Percentiles rank a stretch among this genome's conserved stretches.
phyloP scores from a whole-genome alignment of 305 asterid genomes.

The Withania somnifera region DNA sequence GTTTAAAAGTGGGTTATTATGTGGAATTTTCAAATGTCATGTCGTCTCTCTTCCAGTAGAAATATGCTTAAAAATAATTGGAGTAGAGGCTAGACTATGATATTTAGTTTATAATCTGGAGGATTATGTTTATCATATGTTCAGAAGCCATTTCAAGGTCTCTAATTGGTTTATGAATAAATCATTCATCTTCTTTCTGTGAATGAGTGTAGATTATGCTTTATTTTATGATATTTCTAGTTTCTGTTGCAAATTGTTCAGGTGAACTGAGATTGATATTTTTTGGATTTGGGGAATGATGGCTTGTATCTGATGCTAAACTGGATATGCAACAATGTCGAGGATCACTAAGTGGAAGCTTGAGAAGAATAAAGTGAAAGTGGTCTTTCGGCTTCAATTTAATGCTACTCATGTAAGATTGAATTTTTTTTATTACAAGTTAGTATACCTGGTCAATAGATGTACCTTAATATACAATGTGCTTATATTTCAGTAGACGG shows the following conservation, averaged over 20 bases:
- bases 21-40: not conserved
- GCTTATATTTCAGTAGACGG: not conserved
- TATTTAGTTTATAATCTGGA: not conserved
- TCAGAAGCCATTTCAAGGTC: not conserved
- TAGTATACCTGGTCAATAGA: not conserved
- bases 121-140: not conserved
- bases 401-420: conserved; percentile 86
- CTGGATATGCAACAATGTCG: conserved; percentile 56
- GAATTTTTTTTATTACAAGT: not conserved
- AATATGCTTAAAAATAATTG: not conserved
- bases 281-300: not conserved
- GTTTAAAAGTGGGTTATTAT: not conserved
- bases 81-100: not conserved
- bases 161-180: not conserved
- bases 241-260: not conserved
- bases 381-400: conserved; percentile 96
- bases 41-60: not conserved
- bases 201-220: not conserved
- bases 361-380: conserved; percentile 95
- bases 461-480: not conserved
- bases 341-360: conserved; percentile 93
- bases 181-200: not conserved
- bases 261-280: conserved; percentile 12
- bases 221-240: not conserved
- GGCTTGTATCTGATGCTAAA: conserved; percentile 30